A percentile compares a stretch with the other conserved stretches of the same genome.
Evolutionary conservation across 2,329 filamentous ascomycete genomes (phyloP).

Genomic region (Aspergillus alliaceus): DNA sequence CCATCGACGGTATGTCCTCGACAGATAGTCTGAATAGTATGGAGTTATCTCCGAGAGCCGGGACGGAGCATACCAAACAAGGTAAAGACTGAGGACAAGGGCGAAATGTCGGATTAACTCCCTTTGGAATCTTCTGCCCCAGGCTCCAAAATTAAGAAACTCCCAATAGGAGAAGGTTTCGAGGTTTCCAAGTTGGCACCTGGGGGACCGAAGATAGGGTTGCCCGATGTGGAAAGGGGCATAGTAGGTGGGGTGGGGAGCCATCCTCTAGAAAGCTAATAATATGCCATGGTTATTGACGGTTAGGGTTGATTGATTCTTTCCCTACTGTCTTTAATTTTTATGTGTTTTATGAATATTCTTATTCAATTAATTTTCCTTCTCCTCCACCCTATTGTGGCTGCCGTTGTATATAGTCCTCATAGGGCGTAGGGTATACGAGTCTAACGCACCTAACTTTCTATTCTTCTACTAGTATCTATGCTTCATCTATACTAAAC

Average conservation of each 20-base stretch:
- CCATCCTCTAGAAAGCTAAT: slow-evolving; percentile 9
- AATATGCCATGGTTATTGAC: slow-evolving; percentile 12
- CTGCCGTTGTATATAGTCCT: neutral
- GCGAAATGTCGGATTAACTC: neutral
- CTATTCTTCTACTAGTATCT: no score
- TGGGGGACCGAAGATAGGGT: slow-evolving; percentile 3
- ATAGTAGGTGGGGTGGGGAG: neutral
- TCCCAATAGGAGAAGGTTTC: neutral
- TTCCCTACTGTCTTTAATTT: neutral
- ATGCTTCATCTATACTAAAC: neutral
- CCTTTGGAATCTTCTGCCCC: slow-evolving; percentile 4
- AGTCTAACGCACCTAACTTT: neutral
- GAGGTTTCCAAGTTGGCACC: slow-evolving; percentile 6
- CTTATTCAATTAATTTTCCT: neutral
- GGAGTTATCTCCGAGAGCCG: neutral
- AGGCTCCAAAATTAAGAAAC: slow-evolving; percentile 15
- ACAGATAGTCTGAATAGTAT: neutral
- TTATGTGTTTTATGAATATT: neutral
- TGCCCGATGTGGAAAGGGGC: slow-evolving; percentile 9
- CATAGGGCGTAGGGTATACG: neutral
- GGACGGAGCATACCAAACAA: slow-evolving; percentile 5
- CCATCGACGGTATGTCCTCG: neutral
- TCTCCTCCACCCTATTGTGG: neutral
- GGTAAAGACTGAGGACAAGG: neutral
- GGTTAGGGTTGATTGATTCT: slow-evolving; percentile 2